Base-by-base conservation (phyloP, 2,329 filamentous ascomycete species). In the Diplodia scrobiculata region DNA sequence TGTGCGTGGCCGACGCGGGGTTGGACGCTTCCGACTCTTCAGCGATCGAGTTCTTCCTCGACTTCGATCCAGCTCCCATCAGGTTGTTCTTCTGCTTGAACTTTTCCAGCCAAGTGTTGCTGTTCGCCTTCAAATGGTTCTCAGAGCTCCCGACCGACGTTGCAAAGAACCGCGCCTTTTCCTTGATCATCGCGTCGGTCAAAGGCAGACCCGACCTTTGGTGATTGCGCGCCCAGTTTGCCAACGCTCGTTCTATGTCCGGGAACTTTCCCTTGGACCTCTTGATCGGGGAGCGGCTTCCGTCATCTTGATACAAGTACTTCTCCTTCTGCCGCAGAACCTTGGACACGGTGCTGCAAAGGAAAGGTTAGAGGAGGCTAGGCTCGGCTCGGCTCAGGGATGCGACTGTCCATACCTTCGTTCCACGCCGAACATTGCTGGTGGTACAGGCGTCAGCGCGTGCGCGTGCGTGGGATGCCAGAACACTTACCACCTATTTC, bases 291-390 rank as follows among this genome's bases (percentile, higher is more conserved):
- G 92, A 94, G 71, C 85, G 86, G 75, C 84, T 91, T 71, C 88
- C 90, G 77, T 91, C 92, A 73, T 91, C 91, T 64, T 87, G 87
- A 73, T 89, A 90, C 17, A 98, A 84, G 78, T 96, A 98, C 77
- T 96, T 95, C 69, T 99, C 95, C 80, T 94, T 96, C 74, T 97
- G 89, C 64, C 94, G 89, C 70, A 99, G 79, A 65, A 98, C 95
- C 77, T 99, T 99, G 65, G 95, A 99, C n/a, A 99, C 95, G 58
- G 95, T 99, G 81, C 95, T 99, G 77, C 66, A 73, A 29, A 50
- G 55, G 68, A 66, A 66, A 50, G 67, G 71, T 55, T 53, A 29
- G 32, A 38, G 29, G 59, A 41, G 48, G 21, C 21, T 21, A 41
- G 48, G 21, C 21, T 21, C 21, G 21, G 62, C 29, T 65, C 41